Evolutionary conservation across 2,329 filamentous ascomycete genomes (phyloP), one percentile per base, ranked within the genome.

Genomic region (Pseudocercospora eumusae): DNA sequence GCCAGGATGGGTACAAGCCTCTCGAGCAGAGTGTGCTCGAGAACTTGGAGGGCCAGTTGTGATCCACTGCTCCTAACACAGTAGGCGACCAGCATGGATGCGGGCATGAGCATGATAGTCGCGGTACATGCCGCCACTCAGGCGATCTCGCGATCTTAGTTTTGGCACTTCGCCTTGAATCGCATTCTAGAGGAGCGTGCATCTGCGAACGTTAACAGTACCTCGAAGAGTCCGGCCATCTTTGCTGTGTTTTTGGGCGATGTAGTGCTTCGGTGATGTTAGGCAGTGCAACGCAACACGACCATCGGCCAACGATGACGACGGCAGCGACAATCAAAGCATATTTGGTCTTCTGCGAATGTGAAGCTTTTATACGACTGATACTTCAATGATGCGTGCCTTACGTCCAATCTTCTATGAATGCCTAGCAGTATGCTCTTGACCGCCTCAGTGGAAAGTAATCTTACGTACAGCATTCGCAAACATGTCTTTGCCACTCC

Each of bases 21-120:
- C 44, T 73, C 31, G 66, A 70, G 63, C 69, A 73, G 62, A 69
- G 62, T 42, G 56, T 73, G 10, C 60, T 50, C 57, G 67, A 68
- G 62, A 71, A 70, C 53, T 49, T 68, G 28, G 62, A 67, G 27
- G 63, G 65, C 2, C 59, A 65, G 23, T 54, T 63, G 21, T 63
- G 47, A 52, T 15, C 8, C 9, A 28, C 23, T 25, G 15, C 5
- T 40, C 15, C 15, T 1, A 8, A 40, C 15, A 11, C 15, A 25
- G 23, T 25, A 25, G 23, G 23, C 23, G 23, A 6, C 23, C 23
- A 25, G 23, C 23, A 25, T 25, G 23, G 23, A 25, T 25, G 23
- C 23, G 23, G 4, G 4, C n/a, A 40, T 40, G 36, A 40, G 36
- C 36, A 40, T 40, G 36, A 40, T 2, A 13, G 15, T 18, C n/a